Evolutionary conservation across 208 protist genomes (phyloP).

Genomic region (Trypanosoma caninum): DNA sequence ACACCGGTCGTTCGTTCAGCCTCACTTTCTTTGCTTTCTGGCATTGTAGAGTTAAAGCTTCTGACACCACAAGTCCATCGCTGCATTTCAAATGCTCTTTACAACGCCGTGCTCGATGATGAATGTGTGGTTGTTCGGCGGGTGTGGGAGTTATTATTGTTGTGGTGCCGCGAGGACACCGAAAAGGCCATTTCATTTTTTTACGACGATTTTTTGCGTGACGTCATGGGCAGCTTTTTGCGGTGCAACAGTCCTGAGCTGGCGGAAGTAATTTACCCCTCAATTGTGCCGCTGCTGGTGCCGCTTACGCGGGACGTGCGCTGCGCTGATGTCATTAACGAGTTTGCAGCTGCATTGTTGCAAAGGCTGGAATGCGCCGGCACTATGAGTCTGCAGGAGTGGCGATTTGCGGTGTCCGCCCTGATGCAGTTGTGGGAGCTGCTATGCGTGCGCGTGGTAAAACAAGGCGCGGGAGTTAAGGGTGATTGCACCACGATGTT

Average conservation of each 20-base stretch:
- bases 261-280: conserved; percentile 79
- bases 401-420: conserved; percentile 53
- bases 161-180: conserved; percentile 60
- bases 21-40: conserved; percentile 68
- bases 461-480: conserved; percentile 15
- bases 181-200: conserved; percentile 54
- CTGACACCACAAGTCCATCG: conserved; percentile 49
- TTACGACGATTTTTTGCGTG: conserved; percentile 55
- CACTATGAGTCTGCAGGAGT: conserved; percentile 55
- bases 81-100: conserved; percentile 47
- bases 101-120: conserved; percentile 42
- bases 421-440: conserved; percentile 82
- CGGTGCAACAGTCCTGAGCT: conserved; percentile 43
- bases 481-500: conserved; percentile 68
- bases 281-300: conserved; percentile 71
- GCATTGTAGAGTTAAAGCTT: conserved; percentile 64
- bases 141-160: conserved; percentile 77
- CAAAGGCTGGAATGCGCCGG: conserved; percentile 46
- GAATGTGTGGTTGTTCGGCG: conserved; percentile 47
- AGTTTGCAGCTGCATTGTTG: conserved; percentile 78
- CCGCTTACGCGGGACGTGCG: conserved; percentile 68
- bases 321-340: conserved; percentile 55
- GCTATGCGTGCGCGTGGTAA: conserved; percentile 66
- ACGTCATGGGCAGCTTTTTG: conserved; percentile 77
- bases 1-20: conserved; percentile 71